Evolutionary conservation across 177 flowering plant species (phyloP), one percentile per base, ranked within the genome.

Genomic region (Vitis hybrid): DNA sequence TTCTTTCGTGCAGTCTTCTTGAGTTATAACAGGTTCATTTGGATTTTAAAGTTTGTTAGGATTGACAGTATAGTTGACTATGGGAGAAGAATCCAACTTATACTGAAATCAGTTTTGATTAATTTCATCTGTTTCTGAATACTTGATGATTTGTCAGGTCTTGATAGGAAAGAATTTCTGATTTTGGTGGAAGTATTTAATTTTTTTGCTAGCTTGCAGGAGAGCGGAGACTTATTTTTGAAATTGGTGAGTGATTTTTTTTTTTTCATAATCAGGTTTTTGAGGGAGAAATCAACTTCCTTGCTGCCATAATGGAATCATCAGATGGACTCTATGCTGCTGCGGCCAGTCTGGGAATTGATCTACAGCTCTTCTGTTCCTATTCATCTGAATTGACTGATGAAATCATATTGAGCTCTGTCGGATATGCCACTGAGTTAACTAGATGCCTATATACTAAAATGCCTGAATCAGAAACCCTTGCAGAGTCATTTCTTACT

Each of bases 291-390:
- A 62, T 71, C 70, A 77, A 69, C 74, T 96, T 85, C 75, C 85
- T 90, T 62, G 72, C 83, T 60, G 74, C 85, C 29, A 77, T 90
- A 65, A 90, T 92, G 95, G 99, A 96, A 79, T 89, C 83, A 76
- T 91, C 98, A 71, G 94, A 90, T 85, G 97, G 78, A 75, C 89
- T 96, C 3, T 92, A 90, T 81, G 98, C 97, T 65, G 97, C 97
- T 45, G 97, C 97, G 56, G 88, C 97, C 53, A 89, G 91, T 78
- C 75, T 92, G 77, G 97, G 93, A 68, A 78, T 92, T 64, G 83
- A 86, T 74, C 69, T 96, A 55, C 99, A 96, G 82, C 74, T 96
- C 22, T 90, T 92, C 73, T 86, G 70, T 77, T 92, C 97, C 20
- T 81, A 82, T 77, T 89, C 97, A 39, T 60, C 88, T 70, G 94